phyloP scores from a whole-genome alignment of 23 red algal species.

The Cyanidium caldarium region DNA sequence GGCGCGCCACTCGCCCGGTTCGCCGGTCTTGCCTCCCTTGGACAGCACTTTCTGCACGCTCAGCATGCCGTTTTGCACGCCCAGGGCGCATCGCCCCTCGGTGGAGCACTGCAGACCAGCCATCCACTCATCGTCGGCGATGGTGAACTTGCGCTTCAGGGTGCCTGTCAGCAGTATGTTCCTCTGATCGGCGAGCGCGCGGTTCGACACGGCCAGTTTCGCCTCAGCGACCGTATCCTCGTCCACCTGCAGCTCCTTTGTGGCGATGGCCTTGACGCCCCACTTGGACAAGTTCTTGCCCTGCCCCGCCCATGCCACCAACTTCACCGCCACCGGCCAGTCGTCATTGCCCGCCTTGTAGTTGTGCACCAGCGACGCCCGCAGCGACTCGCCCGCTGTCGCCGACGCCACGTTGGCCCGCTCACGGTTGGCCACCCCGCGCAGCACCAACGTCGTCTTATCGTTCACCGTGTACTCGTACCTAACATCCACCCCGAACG shows the following conservation, averaged over 20 bases:
- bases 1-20: slow-evolving; percentile 2
- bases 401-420: neutral
- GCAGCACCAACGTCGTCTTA: slow-evolving; percentile 1
- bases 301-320: neutral
- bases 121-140: neutral
- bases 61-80: neutral
- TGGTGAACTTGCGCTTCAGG: neutral
- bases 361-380: neutral
- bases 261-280: neutral
- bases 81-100: neutral
- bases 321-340: neutral
- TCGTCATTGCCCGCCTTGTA: neutral
- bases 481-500: neutral
- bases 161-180: neutral
- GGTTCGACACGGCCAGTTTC: neutral
- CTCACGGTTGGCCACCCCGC: neutral
- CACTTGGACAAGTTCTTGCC: neutral
- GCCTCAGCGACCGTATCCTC: neutral
- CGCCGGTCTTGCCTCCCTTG: neutral
- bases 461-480: neutral
- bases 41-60: slow-evolving; percentile 6
- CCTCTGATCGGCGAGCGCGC: neutral
- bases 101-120: neutral
- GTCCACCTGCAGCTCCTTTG: neutral
- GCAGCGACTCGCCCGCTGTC: neutral